These are phyloP conservation scores for Megacollybia marginata DNA, from an alignment of 768 basidiomycete species.

Conservation along the genomic window DNA sequence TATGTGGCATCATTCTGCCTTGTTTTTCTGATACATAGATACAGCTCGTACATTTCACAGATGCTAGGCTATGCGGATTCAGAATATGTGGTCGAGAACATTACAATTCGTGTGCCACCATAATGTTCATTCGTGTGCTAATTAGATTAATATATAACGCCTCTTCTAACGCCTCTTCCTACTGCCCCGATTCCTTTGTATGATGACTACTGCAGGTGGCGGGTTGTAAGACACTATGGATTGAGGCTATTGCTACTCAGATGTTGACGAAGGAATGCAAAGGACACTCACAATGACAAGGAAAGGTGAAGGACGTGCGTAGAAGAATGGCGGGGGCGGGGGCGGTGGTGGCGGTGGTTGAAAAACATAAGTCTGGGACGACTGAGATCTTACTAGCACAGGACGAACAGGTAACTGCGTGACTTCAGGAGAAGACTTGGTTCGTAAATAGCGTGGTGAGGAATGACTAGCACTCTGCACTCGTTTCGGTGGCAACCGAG, in stretches of 20 bases:
- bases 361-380: neutral
- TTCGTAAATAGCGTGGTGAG: neutral
- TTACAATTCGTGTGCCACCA: constrained; percentile 66
- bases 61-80: constrained; percentile 91
- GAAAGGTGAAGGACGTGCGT: no score
- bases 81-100: constrained; percentile 95
- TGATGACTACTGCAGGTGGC: neutral
- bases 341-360: neutral
- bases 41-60: constrained; percentile 72
- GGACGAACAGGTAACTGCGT: neutral
- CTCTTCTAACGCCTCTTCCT: neutral
- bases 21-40: no score
- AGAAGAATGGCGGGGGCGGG: no score
- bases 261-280: neutral
- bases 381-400: neutral
- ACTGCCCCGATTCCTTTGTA: neutral
- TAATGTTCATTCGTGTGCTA: constrained; percentile 8
- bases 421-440: neutral
- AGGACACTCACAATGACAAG: no score
- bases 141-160: neutral
- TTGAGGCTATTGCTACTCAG: neutral
- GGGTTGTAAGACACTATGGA: neutral
- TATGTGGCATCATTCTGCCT: constrained; percentile 28
- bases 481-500: neutral
- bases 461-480: neutral